A percentile compares a stretch with the other conserved stretches of the same genome.
Conservation (phyloP, 371 early-diverging fungal genomes). For the Chytridium lagenaria region DNA sequence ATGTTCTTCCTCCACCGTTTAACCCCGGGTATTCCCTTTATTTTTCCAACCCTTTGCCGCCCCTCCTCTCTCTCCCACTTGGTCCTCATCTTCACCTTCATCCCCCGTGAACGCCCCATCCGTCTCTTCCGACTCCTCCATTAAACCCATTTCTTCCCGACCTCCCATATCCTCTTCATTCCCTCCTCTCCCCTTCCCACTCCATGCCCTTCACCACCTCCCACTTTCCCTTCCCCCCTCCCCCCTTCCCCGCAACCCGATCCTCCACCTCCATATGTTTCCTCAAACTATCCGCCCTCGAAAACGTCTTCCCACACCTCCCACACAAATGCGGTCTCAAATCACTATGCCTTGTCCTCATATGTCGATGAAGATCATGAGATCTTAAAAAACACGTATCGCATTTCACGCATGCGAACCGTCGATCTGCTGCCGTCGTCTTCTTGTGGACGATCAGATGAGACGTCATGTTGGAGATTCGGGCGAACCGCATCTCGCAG, state of each 20-base stretch:
- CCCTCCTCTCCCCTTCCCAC: no score
- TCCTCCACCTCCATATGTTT: slow-evolving; percentile 13
- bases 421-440: neutral
- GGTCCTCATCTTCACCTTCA: no score
- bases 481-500: neutral
- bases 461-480: slow-evolving; percentile 9
- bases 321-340: slow-evolving; percentile 2
- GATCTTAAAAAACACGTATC: neutral
- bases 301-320: neutral
- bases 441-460: neutral
- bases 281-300: slow-evolving; percentile 14
- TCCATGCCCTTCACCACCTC: no score
- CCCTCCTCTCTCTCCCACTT: no score
- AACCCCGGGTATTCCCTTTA: no score
- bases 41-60: no score
- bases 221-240: neutral
- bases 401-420: neutral
- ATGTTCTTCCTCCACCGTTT: no score
- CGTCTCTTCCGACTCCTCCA: no score
- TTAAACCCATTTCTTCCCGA: no score
- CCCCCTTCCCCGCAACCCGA: neutral
- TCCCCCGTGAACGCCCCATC: no score
- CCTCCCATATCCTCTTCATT: no score
- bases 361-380: slow-evolving; percentile 17
- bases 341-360: neutral